phyloP scores from a whole-genome alignment of 176 grass and related monocot species.

The Otatea glauca region DNA sequence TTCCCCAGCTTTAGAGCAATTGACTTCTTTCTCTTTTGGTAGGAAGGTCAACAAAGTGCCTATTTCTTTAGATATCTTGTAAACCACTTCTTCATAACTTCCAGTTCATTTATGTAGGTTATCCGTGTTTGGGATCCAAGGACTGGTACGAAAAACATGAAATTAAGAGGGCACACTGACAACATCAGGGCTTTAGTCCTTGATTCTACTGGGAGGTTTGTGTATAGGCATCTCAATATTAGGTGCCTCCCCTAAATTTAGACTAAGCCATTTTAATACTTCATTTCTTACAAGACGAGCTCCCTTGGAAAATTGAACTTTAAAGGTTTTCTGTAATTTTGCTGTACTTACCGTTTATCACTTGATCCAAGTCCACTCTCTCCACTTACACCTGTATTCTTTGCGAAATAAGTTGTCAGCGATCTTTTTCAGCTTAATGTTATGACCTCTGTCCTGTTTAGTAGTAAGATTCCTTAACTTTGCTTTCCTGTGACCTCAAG shows the following conservation, averaged over 20 bases:
- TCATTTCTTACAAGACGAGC: too few species aligned
- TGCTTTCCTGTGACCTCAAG: background rate
- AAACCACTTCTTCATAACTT: too few species aligned
- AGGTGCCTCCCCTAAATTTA: too few species aligned
- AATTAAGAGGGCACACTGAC: slow-evolving; percentile 80
- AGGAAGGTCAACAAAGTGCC: too few species aligned
- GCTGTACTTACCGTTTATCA: background rate
- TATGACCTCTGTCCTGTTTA: background rate
- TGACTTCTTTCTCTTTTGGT: too few species aligned
- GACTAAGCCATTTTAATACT: too few species aligned
- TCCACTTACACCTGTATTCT: background rate
- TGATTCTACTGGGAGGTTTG: too few species aligned
- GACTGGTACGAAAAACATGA: slow-evolving; percentile 74
- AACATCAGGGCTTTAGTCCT: slow-evolving; percentile 23
- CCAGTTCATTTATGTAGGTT: too few species aligned
- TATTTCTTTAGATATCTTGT: too few species aligned
- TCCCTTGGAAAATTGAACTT: too few species aligned
- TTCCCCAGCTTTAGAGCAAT: slow-evolving; percentile 3
- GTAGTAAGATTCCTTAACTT: background rate
- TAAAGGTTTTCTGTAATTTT: background rate
- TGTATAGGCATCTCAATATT: too few species aligned
- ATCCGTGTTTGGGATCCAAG: slow-evolving; percentile 76
- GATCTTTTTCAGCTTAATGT: background rate
- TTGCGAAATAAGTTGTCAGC: background rate
- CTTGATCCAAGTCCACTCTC: background rate